A percentile compares a stretch with the other conserved stretches of the same genome.
phyloP scores from a whole-genome alignment of 164 flowering plant genomes.

The Annona squamosa region DNA sequence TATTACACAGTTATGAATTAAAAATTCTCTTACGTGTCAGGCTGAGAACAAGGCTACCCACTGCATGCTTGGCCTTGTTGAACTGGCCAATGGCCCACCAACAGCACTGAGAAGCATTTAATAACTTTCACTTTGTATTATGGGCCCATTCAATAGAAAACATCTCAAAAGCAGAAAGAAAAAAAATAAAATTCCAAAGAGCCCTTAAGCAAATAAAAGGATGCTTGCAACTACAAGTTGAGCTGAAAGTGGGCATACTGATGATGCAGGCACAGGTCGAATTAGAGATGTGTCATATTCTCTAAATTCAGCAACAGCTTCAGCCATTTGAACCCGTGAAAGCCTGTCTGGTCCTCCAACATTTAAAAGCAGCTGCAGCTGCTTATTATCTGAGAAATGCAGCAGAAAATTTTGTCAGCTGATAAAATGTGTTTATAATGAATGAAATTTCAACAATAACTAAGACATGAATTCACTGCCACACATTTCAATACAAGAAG shows the following conservation, averaged over 20 bases:
- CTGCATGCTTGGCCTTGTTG: not conserved
- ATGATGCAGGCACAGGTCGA: constrained; percentile 67
- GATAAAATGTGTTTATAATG: not conserved
- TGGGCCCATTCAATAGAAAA: not conserved
- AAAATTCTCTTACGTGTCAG: not conserved
- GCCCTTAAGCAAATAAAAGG: not conserved
- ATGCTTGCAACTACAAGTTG: not conserved
- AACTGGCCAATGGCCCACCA: not conserved
- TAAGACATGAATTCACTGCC: too few relatives aligned
- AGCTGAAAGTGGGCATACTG: constrained; percentile 34
- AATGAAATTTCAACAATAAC: not conserved
- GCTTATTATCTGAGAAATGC: constrained; percentile 38
- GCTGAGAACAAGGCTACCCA: not conserved
- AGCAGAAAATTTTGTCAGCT: not conserved
- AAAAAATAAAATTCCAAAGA: not conserved
- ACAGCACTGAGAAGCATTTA: not conserved
- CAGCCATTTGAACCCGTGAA: constrained; percentile 85
- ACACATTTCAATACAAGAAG: too few relatives aligned
- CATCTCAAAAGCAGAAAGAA: not conserved
- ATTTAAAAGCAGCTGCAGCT: constrained; percentile 57
- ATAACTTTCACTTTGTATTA: not conserved
- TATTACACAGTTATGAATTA: too few relatives aligned
- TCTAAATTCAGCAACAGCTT: constrained; percentile 60
- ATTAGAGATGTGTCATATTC: constrained; percentile 58
- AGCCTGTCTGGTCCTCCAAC: constrained; percentile 88